phyloP scores from a whole-genome alignment of 345 rosid genomes.

The Stellera chamaejasme region DNA sequence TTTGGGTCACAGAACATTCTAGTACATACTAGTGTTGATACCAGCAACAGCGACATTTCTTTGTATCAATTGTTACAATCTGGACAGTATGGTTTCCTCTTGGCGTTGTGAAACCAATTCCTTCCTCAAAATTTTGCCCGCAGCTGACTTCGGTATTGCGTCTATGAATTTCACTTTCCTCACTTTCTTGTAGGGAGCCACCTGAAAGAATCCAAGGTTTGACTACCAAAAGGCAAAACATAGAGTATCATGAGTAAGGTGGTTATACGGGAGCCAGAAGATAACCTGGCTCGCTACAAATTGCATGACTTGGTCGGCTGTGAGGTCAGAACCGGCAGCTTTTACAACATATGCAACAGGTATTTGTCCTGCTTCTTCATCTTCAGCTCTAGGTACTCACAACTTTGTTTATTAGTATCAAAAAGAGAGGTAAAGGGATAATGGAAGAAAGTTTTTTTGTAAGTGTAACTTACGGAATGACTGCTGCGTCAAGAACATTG shows the following conservation, averaged over 20 bases:
- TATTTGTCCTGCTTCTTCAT: conserved; percentile 56
- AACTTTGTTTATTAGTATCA: background rate
- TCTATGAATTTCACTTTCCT: conserved; percentile 40
- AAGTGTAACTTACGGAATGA: conserved; percentile 36
- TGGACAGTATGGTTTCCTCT: conserved; percentile 21
- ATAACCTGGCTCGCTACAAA: conserved; percentile 52
- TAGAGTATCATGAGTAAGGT: background rate
- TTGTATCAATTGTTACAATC: conserved; percentile 15
- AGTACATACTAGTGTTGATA: too few species aligned
- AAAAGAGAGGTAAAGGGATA: background rate
- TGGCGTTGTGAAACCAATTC: conserved; percentile 34
- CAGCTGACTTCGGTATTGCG: conserved; percentile 53
- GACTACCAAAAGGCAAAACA: background rate
- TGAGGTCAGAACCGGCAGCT: conserved; percentile 33
- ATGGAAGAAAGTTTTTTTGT: background rate
- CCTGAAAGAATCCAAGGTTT: conserved; percentile 22
- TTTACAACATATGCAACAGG: conserved; percentile 68
- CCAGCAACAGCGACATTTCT: too few species aligned
- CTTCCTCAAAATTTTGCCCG: conserved; percentile 58
- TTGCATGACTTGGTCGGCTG: conserved; percentile 39
- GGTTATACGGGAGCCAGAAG: background rate
- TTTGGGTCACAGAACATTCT: too few species aligned
- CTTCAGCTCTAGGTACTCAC: conserved; percentile 35
- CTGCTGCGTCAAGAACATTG: conserved; percentile 45
- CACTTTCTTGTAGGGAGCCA: conserved; percentile 65